Evolutionary conservation across 306 rosid species (phyloP), one percentile per base, ranked within the genome.

Genomic region (Prunus davidiana): DNA sequence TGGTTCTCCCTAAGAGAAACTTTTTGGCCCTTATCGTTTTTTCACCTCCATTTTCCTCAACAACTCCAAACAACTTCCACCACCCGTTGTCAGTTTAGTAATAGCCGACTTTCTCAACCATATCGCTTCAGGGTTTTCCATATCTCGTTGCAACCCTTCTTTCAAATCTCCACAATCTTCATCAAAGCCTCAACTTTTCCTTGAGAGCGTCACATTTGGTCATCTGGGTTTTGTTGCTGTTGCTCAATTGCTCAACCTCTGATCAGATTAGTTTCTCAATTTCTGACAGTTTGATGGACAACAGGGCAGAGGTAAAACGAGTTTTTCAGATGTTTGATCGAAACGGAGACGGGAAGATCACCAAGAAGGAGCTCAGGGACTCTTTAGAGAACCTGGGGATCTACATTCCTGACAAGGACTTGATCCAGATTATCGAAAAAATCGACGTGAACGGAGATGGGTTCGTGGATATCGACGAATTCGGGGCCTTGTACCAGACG

Each of bases 261-360:
- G 52, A 47, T 47, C 52, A 11, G 15, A 47, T 47, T 47, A 13
- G 38, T 60, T 60, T 28, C 38, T 25, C 19, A 60, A 25, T 22
- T 5, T 22, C 34, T 7, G 2, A 12, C 9, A 6, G 28, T 63
- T 63, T 28, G 41, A 63, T 63, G 67, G 67, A 63, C 45, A 47
- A 47, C 15, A 63, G 52, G 10, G 65, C 75, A 30, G 85, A 82
- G 55, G 60, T 77, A 0, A 54, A 15, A 19, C 70, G 85, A 24
- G 82, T 82, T 57, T 82, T 82, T 18, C 85, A 82, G 30, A 82
- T 82, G 85, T 82, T 82, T 49, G 85, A 82, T 69, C 38, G 51
- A 19, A 82, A 82, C 34, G 85, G 85, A 1, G 85, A 82, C 47
- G 85, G 85, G 2, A 58, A 75, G 43, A 82, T 82, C 70, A 82